These are phyloP conservation scores for Insectozyma bohioensis DNA, from an alignment of 1,139 yeast species.

Conservation along the genomic window DNA sequence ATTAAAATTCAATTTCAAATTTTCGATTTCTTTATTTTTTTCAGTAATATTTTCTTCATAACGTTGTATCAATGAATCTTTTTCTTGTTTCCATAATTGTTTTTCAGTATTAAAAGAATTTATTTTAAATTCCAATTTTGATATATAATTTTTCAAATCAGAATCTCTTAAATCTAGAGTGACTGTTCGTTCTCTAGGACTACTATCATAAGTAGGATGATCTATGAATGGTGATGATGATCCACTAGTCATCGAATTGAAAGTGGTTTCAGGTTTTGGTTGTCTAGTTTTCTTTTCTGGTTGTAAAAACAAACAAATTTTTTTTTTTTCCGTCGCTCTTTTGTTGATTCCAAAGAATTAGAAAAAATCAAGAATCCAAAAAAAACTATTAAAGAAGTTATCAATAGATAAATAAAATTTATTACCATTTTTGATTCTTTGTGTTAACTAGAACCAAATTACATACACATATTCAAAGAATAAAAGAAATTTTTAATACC, in stretches of 20 bases:
- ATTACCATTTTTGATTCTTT: no score
- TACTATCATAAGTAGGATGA: conserved; percentile 13
- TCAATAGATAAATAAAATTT: no score
- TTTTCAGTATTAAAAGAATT: conserved; percentile 34
- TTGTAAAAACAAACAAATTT: no score
- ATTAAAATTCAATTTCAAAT: conserved; percentile 53
- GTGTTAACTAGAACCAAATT: background rate
- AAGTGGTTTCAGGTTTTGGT: background rate
- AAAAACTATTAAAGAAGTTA: no score
- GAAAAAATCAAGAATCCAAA: no score
- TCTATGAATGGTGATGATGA: conserved; percentile 21
- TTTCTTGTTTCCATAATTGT: conserved; percentile 34
- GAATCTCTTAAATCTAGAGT: conserved; percentile 1
- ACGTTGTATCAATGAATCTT: conserved; percentile 25
- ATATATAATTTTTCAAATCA: conserved; percentile 18
- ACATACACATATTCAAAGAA: background rate
- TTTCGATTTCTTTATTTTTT: conserved; percentile 32
- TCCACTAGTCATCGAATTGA: conserved; percentile 4
- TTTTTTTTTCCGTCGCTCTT: no score
- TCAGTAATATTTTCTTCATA: conserved; percentile 30
- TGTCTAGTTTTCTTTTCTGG: background rate
- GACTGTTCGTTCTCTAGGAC: conserved; percentile 1
- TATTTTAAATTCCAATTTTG: conserved; percentile 32
- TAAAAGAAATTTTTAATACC: no score
- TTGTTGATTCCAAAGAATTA: conserved; percentile 5